These are phyloP conservation scores for Penicillium freii DNA, from an alignment of 2,329 filamentous ascomycete genomes.

Conservation along the genomic window DNA sequence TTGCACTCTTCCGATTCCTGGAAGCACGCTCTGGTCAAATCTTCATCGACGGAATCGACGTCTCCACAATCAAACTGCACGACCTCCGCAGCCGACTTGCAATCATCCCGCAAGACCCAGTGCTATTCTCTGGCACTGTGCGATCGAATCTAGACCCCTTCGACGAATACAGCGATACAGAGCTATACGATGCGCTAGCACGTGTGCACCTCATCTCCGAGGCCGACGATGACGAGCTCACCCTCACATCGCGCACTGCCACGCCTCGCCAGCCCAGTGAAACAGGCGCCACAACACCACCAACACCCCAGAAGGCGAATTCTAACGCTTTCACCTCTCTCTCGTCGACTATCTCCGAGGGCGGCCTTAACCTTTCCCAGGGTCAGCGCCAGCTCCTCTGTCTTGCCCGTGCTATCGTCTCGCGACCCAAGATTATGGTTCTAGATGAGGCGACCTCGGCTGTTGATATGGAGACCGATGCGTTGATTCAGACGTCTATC, in stretches of 20 bases:
- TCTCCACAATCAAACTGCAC: constrained; percentile 49
- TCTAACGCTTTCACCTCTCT: constrained; percentile 67
- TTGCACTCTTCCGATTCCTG: constrained; percentile 34
- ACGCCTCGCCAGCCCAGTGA: constrained; percentile 54
- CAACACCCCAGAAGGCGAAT: constrained; percentile 47
- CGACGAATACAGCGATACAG: constrained; percentile 64
- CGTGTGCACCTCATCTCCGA: constrained; percentile 61
- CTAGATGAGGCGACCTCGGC: constrained; percentile 78
- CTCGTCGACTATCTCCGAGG: constrained; percentile 64
- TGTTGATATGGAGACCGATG: constrained; percentile 74
- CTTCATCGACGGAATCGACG: constrained; percentile 41
- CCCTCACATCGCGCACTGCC: constrained; percentile 65
- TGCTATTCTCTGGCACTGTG: constrained; percentile 76
- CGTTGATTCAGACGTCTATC: constrained; percentile 71
- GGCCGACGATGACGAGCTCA: constrained; percentile 61
- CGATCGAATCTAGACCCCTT: constrained; percentile 77
- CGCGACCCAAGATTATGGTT: constrained; percentile 72
- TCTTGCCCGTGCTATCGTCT: constrained; percentile 55
- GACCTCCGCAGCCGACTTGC: constrained; percentile 70
- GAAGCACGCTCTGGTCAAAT: constrained; percentile 29
- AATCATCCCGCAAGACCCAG: constrained; percentile 80
- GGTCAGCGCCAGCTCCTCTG: constrained; percentile 35
- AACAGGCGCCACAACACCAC: constrained; percentile 21
- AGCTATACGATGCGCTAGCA: constrained; percentile 66
- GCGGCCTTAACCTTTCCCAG: constrained; percentile 60